Conservation (phyloP, 306 rosid species). For the Cicer yamashitae region DNA sequence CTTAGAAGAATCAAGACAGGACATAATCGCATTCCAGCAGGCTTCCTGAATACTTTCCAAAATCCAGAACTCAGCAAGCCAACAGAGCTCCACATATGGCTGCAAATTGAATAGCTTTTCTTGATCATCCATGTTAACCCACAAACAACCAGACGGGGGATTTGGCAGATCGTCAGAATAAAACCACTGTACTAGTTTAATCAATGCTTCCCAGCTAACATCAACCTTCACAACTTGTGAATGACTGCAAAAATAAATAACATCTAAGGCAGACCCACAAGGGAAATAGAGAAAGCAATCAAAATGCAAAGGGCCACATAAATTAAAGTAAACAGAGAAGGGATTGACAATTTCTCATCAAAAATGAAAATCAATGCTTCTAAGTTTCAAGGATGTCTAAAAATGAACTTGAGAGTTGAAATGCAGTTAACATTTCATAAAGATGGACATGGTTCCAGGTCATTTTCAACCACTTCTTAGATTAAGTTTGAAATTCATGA, state of each 20-base stretch:
- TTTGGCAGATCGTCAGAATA: conserved; percentile 69
- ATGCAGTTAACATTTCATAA: conserved; percentile 35
- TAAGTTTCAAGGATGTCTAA: conserved; percentile 16
- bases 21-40: conserved; percentile 63
- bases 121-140: conserved; percentile 73
- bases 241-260: conserved; percentile 58
- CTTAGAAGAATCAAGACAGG: conserved; percentile 64
- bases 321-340: conserved; percentile 29
- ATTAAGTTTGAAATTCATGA: conserved; percentile 20
- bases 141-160: conserved; percentile 78
- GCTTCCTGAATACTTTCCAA: conserved; percentile 66
- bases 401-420: conserved; percentile 19
- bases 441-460: conserved; percentile 23
- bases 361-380: conserved; percentile 3
- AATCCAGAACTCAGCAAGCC: conserved; percentile 85
- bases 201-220: conserved; percentile 80
- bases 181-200: conserved; percentile 71
- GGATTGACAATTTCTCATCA: not conserved
- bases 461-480: conserved; percentile 20
- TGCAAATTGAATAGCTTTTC: conserved; percentile 66
- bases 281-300: conserved; percentile 1
- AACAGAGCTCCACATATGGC: conserved; percentile 77
- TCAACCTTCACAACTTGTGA: conserved; percentile 63
- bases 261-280: not conserved
- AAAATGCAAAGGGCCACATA: conserved; percentile 12